Evolutionary conservation across 805 yeast genomes (phyloP), one percentile per base, ranked within the genome.

Genomic region (Candida gorgasii): DNA sequence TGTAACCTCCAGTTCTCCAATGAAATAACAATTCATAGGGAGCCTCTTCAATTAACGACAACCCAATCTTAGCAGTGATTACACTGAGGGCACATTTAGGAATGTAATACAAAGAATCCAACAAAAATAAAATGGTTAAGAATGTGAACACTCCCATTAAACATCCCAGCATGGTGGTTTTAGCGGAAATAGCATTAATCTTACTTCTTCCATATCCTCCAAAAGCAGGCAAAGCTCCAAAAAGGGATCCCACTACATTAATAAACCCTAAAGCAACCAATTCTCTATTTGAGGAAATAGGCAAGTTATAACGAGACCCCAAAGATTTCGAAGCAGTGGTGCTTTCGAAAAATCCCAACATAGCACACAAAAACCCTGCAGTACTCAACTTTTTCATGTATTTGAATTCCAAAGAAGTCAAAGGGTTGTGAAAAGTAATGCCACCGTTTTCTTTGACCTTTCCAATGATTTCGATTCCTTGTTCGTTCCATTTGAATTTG

Each of bases 201-300:
- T 86, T 89, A 13, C 96, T 85, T 54, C 98, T 76, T 1, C 97
- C 98, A 57, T 90, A 92, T 0, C 98, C 98, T 8, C 98, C 99
- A 72, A 90, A 90, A 0, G 95, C 80, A 0, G 99, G 97, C 12
- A 92, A 67, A 0, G 89, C 85, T 1, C 79, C 79, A 32, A 87
- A 85, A 42, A 80, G 59, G 3, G 88, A 76, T 0, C 82, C 82
- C 0, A 75, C 63, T 1, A 89, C 46, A 52, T 90, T 92, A 42
- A 85, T 79, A 11, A 77, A 63, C 1, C 99, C 98, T 22, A 92
- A 68, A 0, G 97, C 97, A 4, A 93, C 90, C 31, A 92, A 67
- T 59, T 92, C 99, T 46, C 97, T 76, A 61, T 93, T 90, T 13
- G 95, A 79, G 0, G 96, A 86, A 8, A 89, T 78, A 0, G 88